Conservation (phyloP, 139 green algal genomes). For the Asterochloris sp. region DNA sequence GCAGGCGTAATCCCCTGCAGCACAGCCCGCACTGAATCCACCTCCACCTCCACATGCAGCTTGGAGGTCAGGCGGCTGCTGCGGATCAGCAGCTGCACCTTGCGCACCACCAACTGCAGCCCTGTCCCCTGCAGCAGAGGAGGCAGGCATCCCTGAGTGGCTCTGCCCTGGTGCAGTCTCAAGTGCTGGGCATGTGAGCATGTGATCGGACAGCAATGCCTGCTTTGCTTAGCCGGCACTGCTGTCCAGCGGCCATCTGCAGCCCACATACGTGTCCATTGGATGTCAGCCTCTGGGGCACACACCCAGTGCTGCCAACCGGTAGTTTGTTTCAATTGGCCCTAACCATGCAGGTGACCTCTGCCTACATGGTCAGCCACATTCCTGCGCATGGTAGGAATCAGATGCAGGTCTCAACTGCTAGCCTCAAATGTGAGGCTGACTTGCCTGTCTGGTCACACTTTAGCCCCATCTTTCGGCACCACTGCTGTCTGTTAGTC, state of each 20-base stretch:
- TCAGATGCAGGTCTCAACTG: neutral
- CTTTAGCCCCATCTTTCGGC: neutral
- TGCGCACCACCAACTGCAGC: neutral
- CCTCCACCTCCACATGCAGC: slow-evolving; percentile 1
- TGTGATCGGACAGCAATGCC: neutral
- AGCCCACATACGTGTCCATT: neutral
- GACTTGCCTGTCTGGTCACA: neutral
- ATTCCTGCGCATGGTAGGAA: neutral
- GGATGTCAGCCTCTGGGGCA: neutral
- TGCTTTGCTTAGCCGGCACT: neutral
- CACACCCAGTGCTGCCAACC: neutral
- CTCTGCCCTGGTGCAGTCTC: neutral
- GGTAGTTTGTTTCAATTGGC: too few species aligned
- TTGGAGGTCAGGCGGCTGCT: slow-evolving; percentile 19
- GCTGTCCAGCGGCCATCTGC: neutral
- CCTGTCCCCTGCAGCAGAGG: slow-evolving; percentile 9
- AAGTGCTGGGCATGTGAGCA: neutral
- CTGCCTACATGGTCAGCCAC: too few species aligned
- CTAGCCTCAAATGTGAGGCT: neutral
- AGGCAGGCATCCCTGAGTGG: neutral
- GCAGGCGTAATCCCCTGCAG: neutral
- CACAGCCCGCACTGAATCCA: neutral
- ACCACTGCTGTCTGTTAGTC: neutral
- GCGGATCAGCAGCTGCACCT: slow-evolving; percentile 14
- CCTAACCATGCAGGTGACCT: too few species aligned